A percentile compares a stretch with the other conserved stretches of the same genome.
Conservation (phyloP, 1,139 yeast species). For the Saccharomyces hybrid region DNA sequence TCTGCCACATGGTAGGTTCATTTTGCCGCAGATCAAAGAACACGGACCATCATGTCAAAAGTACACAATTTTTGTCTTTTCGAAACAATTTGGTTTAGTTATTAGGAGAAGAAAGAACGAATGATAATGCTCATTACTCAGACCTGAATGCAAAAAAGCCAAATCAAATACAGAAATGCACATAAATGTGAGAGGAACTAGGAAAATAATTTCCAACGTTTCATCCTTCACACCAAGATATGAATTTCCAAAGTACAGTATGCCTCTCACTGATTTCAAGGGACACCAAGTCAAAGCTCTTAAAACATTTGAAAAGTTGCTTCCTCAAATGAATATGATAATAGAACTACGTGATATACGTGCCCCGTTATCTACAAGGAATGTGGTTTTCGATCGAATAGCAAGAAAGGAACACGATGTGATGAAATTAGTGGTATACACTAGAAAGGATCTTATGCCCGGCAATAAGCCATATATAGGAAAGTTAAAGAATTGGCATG, state of each 20-base stretch:
- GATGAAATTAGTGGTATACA: constrained; percentile 26
- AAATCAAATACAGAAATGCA: neutral
- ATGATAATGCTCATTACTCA: neutral
- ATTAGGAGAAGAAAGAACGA: neutral
- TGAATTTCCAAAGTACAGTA: constrained; percentile 60
- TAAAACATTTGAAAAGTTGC: constrained; percentile 56
- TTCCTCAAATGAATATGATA: constrained; percentile 75
- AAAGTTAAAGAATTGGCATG: constrained; percentile 32
- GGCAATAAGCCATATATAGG: constrained; percentile 10
- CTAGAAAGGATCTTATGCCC: constrained; percentile 25
- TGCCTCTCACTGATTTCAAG: constrained; percentile 71
- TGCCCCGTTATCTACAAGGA: constrained; percentile 81
- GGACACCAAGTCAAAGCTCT: constrained; percentile 89
- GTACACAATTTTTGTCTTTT: neutral
- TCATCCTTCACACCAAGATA: constrained; percentile 34
- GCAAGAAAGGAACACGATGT: constrained; percentile 44
- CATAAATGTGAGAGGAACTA: neutral
- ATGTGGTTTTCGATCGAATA: constrained; percentile 68
- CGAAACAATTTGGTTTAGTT: neutral
- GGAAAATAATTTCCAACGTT: neutral
- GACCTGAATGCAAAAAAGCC: neutral
- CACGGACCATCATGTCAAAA: neutral
- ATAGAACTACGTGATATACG: constrained; percentile 82
- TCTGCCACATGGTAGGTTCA: neutral
- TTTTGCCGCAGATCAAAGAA: neutral